Percentiles rank a stretch among this genome's conserved stretches.
Evolutionary conservation across 495 filamentous ascomycete species (phyloP).

Genomic region (Hypoxylon lienhwacheense): DNA sequence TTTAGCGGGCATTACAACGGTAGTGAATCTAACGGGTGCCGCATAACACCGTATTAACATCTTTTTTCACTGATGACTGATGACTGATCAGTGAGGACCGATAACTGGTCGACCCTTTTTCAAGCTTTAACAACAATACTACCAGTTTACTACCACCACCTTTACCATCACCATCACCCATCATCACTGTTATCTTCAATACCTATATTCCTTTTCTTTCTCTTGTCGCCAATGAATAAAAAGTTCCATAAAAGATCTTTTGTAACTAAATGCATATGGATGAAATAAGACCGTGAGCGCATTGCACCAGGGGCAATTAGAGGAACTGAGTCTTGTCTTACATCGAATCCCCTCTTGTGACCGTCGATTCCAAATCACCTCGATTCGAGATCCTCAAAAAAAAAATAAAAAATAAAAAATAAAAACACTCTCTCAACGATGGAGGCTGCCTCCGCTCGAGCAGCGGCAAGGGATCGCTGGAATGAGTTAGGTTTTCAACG

Average conservation of each 20-base stretch:
- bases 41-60: constrained; percentile 9
- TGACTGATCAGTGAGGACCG: neutral
- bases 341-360: constrained; percentile 20
- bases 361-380: no score
- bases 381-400: no score
- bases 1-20: neutral
- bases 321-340: no score
- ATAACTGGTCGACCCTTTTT: constrained; percentile 20
- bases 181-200: no score
- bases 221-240: constrained; percentile 17
- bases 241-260: constrained; percentile 8
- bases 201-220: no score
- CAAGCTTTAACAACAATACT: constrained; percentile 12
- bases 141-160: no score
- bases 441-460: constrained; percentile 95
- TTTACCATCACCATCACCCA: no score
- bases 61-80: no score
- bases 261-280: constrained; percentile 22
- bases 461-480: constrained; percentile 94
- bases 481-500: constrained; percentile 76
- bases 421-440: constrained; percentile 43
- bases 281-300: constrained; percentile 23
- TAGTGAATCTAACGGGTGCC: neutral
- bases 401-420: no score
- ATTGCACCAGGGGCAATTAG: constrained; percentile 21